Conservation (phyloP, 495 filamentous ascomycete species). For the Pyrenula massariospora region DNA sequence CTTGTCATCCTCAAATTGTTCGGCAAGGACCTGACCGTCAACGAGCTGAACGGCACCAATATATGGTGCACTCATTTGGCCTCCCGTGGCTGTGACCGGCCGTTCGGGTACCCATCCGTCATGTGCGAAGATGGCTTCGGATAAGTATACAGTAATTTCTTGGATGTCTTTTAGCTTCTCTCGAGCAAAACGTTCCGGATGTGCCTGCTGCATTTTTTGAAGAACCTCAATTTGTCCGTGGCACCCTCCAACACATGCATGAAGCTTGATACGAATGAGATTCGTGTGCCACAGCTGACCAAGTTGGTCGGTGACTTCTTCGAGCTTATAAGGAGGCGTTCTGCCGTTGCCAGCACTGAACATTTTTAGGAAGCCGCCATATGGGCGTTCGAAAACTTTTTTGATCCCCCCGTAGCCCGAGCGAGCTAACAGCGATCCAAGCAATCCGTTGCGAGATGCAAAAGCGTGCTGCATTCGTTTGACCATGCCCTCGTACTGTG, state of each 20-base stretch:
- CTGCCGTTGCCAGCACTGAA: constrained; percentile 22
- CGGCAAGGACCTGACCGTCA: constrained; percentile 21
- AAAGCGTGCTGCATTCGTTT: constrained; percentile 33
- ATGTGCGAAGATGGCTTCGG: constrained; percentile 20
- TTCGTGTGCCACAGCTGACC: constrained; percentile 26
- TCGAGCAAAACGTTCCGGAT: constrained; percentile 10
- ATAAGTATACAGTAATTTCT: constrained; percentile 18
- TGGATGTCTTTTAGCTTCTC: constrained; percentile 8
- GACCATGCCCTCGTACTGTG: constrained; percentile 24
- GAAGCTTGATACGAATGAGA: constrained; percentile 23
- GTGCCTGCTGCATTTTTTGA: constrained; percentile 10
- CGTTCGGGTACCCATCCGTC: constrained; percentile 24
- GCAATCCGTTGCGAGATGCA: constrained; percentile 23
- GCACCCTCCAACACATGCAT: constrained; percentile 26
- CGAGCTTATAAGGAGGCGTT: constrained; percentile 14
- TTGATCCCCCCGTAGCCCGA: constrained; percentile 30
- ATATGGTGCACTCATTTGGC: constrained; percentile 33
- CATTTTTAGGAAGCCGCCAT: constrained; percentile 28
- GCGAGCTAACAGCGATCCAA: constrained; percentile 23
- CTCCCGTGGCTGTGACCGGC: constrained; percentile 23
- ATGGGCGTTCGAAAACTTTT: constrained; percentile 27
- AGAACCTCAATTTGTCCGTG: constrained; percentile 22
- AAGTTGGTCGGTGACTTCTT: constrained; percentile 21
- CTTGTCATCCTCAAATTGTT: constrained; percentile 17
- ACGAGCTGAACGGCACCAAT: constrained; percentile 27